A percentile compares a stretch with the other conserved stretches of the same genome.
These are phyloP conservation scores for Xanthoceras sorbifolium DNA, from an alignment of 345 rosid genomes.

Conservation along the genomic window DNA sequence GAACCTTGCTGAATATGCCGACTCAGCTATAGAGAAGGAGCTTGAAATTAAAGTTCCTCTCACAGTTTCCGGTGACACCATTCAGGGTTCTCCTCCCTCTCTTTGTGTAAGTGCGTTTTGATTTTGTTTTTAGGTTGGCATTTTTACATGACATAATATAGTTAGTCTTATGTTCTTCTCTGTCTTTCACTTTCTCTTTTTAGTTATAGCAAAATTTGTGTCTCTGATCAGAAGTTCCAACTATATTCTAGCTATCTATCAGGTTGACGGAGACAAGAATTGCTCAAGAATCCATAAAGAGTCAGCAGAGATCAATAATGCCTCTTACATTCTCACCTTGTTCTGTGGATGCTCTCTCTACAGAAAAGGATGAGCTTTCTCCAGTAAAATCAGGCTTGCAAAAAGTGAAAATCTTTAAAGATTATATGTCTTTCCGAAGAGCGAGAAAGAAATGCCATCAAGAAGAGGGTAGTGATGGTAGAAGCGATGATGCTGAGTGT, in stretches of 20 bases:
- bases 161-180: background rate
- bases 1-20: constrained; percentile 66
- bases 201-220: background rate
- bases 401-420: constrained; percentile 49
- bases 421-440: constrained; percentile 38
- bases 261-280: constrained; percentile 34
- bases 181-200: background rate
- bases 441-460: constrained; percentile 40
- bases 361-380: constrained; percentile 41
- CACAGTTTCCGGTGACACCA: constrained; percentile 29
- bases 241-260: constrained; percentile 45
- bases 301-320: constrained; percentile 30
- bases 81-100: constrained; percentile 26
- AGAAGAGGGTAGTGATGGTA: constrained; percentile 38
- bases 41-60: constrained; percentile 65
- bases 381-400: constrained; percentile 51
- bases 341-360: constrained; percentile 27
- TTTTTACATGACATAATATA: background rate
- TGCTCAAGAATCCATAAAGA: constrained; percentile 30
- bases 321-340: constrained; percentile 35
- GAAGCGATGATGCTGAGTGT: constrained; percentile 26
- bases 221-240: constrained; percentile 23
- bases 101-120: constrained; percentile 31
- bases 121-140: background rate
- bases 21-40: constrained; percentile 57